Base-by-base conservation (phyloP, 495 filamentous ascomycete species). In the Neurospora sp. region DNA sequence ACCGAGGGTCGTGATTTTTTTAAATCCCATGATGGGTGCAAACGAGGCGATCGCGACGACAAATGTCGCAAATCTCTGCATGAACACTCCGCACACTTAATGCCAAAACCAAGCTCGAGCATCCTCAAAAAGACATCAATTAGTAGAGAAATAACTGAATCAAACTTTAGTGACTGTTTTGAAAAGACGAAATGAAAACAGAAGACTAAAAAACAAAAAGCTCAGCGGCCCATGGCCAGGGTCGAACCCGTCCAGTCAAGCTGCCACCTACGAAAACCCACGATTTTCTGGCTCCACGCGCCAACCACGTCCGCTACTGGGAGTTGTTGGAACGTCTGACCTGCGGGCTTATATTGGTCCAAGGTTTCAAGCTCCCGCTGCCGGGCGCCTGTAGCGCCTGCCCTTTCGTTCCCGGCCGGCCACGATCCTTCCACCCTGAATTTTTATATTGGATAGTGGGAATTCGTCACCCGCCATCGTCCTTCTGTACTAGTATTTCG, bases 91-190 rank as follows among this genome's bases (percentile, higher is more conserved):
- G 9, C n/a, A 3, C 1, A 12, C 9, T 53, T 53, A 1, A 22
- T 22, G n/a, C 4, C 20, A 10, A 53, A 53, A 22, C 4, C 5
- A 22, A 12, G 9, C 9, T 12, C n/a, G 9, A 53, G 1, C 10
- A 2, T 4, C 4, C 20, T 1, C 3, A 53, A 53, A 5, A 4
- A 1, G 9, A 1, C 9, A 20, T 22, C 9, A 10, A 5, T 22
- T 0, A 4, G 4, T 22, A 12, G 20, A 22, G 0, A 6, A 12
- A 2, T 5, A 2, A 10, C 1, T 12, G 20, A 53, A 22, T 1
- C 4, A 53, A 1, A 3, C 1, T 5, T 22, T 0, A 2, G 9
- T 22, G 5, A 0, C 0, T 1, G 10, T 20, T 20, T 10, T 3
- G 3, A 18, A 45, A 45, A 9, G 18, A 3, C 1, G 35, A 20